These are phyloP conservation scores for Aspergillus mulundensis DNA, from an alignment of 495 filamentous ascomycete genomes.

Conservation along the genomic window DNA sequence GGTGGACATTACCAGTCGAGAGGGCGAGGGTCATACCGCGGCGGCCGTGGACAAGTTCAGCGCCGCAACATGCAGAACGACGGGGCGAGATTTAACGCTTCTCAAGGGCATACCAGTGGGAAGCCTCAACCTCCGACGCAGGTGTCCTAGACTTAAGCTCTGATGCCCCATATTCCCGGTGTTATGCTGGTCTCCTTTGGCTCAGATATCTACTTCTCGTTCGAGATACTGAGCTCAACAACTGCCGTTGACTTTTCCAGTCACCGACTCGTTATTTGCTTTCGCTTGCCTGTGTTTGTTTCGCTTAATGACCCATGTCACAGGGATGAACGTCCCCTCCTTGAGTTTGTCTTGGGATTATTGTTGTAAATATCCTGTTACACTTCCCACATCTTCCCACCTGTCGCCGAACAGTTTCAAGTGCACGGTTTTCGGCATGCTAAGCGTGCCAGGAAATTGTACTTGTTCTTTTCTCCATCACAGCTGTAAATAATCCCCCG, in stretches of 20 bases:
- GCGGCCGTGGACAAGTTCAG: constrained; percentile 43
- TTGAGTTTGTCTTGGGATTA: background rate
- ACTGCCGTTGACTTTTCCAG: background rate
- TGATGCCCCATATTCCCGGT: background rate
- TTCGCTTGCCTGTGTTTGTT: background rate
- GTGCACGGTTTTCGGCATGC: background rate
- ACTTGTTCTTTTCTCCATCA: background rate
- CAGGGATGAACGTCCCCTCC: background rate
- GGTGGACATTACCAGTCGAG: constrained; percentile 37
- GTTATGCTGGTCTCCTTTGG: background rate
- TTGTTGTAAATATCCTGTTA: background rate
- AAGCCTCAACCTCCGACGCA: constrained; percentile 36
- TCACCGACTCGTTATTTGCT: background rate
- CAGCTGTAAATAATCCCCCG: constrained; percentile 1
- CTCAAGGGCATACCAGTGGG: constrained; percentile 26
- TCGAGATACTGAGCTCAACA: background rate
- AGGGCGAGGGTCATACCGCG: constrained; percentile 40
- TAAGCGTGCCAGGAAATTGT: background rate
- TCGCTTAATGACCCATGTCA: constrained; percentile 5
- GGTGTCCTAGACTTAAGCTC: constrained; percentile 17
- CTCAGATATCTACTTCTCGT: constrained; percentile 1
- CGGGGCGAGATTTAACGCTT: constrained; percentile 24
- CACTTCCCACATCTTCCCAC: background rate
- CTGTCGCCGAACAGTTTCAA: background rate
- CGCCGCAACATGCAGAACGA: constrained; percentile 38